Evolutionary conservation across 192 early-diverging fungal species (phyloP).

Genomic region (Coemansia asiatica): DNA sequence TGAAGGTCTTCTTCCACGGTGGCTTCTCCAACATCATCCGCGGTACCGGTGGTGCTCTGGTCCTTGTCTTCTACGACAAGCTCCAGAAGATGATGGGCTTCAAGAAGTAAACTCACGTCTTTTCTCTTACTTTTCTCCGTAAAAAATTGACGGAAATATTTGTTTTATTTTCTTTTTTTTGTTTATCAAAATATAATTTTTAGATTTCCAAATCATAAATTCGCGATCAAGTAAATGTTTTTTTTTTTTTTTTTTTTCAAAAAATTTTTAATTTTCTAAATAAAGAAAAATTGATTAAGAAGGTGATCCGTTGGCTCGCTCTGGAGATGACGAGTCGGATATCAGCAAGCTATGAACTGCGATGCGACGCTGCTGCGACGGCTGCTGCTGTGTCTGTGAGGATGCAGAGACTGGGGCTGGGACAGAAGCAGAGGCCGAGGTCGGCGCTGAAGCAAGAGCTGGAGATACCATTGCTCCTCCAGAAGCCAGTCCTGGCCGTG

Average conservation of each 20-base stretch:
- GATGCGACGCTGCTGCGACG: conserved; percentile 9
- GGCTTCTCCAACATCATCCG: conserved; percentile 99
- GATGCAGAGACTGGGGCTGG: not conserved
- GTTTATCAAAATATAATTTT: too few relatives aligned
- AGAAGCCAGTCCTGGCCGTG: not conserved
- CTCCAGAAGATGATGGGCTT: conserved; percentile 61
- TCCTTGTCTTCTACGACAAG: conserved; percentile 81
- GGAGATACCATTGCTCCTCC: not conserved
- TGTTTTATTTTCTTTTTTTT: too few relatives aligned
- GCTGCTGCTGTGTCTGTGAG: not conserved
- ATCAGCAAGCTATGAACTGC: conserved; percentile 18
- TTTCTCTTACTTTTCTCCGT: not conserved
- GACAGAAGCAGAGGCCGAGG: not conserved
- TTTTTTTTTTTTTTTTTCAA: not conserved
- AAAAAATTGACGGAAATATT: too few relatives aligned
- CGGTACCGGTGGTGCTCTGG: conserved; percentile 95
- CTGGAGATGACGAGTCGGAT: conserved; percentile 12
- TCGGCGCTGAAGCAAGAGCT: not conserved
- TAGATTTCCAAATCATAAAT: too few relatives aligned
- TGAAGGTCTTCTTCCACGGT: conserved; percentile 97
- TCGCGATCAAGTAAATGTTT: not conserved
- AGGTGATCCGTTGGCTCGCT: not conserved
- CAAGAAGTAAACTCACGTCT: conserved; percentile 42
- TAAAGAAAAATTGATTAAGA: conserved; percentile 1
- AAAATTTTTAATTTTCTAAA: not conserved